Evolutionary conservation across 2,329 filamentous ascomycete genomes (phyloP).

Genomic region (Exutisphaerella laricina): DNA sequence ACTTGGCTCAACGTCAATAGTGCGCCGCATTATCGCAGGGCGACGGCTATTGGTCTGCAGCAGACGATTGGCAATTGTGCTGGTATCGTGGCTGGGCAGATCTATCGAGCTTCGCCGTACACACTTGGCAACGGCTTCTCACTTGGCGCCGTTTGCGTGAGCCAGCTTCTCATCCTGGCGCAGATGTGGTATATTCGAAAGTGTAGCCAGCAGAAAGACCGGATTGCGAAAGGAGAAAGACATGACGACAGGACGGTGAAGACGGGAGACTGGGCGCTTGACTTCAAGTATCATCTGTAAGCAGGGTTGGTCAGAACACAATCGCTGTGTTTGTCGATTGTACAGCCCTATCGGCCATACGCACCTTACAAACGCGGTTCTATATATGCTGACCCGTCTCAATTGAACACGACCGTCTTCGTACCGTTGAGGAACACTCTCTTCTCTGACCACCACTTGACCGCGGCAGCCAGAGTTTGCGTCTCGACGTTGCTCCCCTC

Average conservation of each 20-base stretch:
- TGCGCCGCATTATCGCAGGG: constrained; percentile 45
- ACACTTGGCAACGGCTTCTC: constrained; percentile 11
- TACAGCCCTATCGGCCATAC: too few relatives aligned
- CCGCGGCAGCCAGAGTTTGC: constrained; percentile 72
- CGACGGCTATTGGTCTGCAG: constrained; percentile 43
- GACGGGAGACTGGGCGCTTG: constrained; percentile 12
- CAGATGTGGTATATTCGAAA: constrained; percentile 10
- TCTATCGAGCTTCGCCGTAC: constrained; percentile 34
- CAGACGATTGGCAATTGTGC: constrained; percentile 47
- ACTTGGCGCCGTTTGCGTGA: constrained; percentile 10
- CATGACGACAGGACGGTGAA: constrained; percentile 10
- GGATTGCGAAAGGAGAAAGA: constrained; percentile 6
- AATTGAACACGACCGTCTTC: constrained; percentile 74
- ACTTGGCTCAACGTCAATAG: constrained; percentile 48
- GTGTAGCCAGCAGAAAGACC: constrained; percentile 7
- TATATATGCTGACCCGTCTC: too few relatives aligned
- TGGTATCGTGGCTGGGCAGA: constrained; percentile 45
- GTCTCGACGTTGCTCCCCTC: constrained; percentile 81
- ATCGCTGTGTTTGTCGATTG: not conserved
- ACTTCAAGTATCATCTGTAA: constrained; percentile 13
- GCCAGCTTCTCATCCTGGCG: constrained; percentile 9
- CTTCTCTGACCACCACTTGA: constrained; percentile 78
- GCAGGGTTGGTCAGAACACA: too few relatives aligned
- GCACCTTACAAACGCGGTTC: too few relatives aligned
- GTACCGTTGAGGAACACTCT: constrained; percentile 70